phyloP scores from a whole-genome alignment of 2,329 filamentous ascomycete species.

The Fusarium udum region DNA sequence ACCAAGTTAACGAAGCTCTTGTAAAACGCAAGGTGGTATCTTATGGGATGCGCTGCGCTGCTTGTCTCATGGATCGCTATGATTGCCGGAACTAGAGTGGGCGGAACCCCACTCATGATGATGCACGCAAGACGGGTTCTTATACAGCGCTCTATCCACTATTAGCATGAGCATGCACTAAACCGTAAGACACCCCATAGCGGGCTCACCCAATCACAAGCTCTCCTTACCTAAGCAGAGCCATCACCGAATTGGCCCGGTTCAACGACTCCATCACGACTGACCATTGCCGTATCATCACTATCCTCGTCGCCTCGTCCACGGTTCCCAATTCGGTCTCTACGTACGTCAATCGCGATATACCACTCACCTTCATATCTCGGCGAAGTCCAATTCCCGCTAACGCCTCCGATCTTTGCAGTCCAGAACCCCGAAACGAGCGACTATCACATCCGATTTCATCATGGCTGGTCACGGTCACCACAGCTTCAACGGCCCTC shows the following conservation, averaged over 20 bases:
- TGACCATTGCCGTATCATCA: slow-evolving; percentile 28
- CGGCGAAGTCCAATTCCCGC: neutral
- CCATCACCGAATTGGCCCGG: slow-evolving; percentile 31
- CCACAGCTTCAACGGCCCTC: slow-evolving; percentile 47
- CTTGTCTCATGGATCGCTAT: slow-evolving; percentile 11
- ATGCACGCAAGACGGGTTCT: neutral
- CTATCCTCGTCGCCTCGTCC: slow-evolving; percentile 23
- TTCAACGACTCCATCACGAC: slow-evolving; percentile 32
- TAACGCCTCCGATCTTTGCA: slow-evolving; percentile 7
- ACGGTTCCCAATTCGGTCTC: slow-evolving; percentile 34
- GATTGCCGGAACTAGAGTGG: slow-evolving; percentile 10
- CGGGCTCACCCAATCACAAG: slow-evolving; percentile 23
- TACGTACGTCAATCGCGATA: slow-evolving; percentile 29
- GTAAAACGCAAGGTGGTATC: slow-evolving; percentile 34
- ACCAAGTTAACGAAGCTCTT: slow-evolving; percentile 1
- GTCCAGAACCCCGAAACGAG: slow-evolving; percentile 19
- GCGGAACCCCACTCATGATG: slow-evolving; percentile 31
- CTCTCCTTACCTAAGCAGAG: slow-evolving; percentile 39
- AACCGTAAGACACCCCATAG: neutral
- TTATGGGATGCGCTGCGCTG: slow-evolving; percentile 1
- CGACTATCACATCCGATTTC: slow-evolving; percentile 15
- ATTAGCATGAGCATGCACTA: neutral
- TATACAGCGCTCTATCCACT: neutral
- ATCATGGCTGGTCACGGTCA: slow-evolving; percentile 41
- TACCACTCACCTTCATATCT: accelerated